A percentile compares a stretch with the other conserved stretches of the same genome.
Evolutionary conservation across 2,329 filamentous ascomycete genomes (phyloP).

Genomic region (Malbranchea zuffiana): DNA sequence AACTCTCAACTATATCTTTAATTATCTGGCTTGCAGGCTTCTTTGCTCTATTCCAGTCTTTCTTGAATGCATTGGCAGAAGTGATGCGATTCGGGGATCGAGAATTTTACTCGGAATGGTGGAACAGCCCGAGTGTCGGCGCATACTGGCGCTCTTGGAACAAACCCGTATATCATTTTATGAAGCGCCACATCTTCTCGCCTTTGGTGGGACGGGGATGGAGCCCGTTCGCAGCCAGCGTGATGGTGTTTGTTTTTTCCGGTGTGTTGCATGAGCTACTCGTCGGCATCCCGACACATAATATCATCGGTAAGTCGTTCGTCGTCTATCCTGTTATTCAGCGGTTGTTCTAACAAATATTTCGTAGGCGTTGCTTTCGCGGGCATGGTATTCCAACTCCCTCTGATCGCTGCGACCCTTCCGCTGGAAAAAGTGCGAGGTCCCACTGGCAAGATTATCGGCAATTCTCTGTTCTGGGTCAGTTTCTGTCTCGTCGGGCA

Average conservation of each 20-base stretch:
- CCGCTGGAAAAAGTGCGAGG: slow-evolving; percentile 69
- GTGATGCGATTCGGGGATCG: slow-evolving; percentile 82
- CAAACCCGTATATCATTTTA: slow-evolving; percentile 92
- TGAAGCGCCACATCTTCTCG: slow-evolving; percentile 86
- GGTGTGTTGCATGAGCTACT: slow-evolving; percentile 84
- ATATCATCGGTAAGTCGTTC: slow-evolving; percentile 59
- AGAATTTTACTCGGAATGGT: slow-evolving; percentile 96
- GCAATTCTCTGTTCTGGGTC: slow-evolving; percentile 93
- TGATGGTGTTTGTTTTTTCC: slow-evolving; percentile 77
- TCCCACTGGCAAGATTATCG: slow-evolving; percentile 64
- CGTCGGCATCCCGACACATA: slow-evolving; percentile 90
- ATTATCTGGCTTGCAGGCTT: slow-evolving; percentile 97
- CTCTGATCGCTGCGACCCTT: slow-evolving; percentile 70
- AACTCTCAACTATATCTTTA: slow-evolving; percentile 86
- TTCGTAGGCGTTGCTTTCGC: slow-evolving; percentile 72
- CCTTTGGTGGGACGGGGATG: slow-evolving; percentile 79
- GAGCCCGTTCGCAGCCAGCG: slow-evolving; percentile 57
- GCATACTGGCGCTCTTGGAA: slow-evolving; percentile 96
- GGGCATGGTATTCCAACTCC: slow-evolving; percentile 89
- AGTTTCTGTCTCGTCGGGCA: slow-evolving; percentile 93
- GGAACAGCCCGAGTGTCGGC: slow-evolving; percentile 80
- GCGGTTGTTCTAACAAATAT: neutral
- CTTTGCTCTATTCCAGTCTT: slow-evolving; percentile 90
- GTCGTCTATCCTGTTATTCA: neutral
- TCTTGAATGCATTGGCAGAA: slow-evolving; percentile 83